These are phyloP conservation scores for Aspergillus texensis DNA, from an alignment of 2,329 filamentous ascomycete genomes.

Conservation along the genomic window DNA sequence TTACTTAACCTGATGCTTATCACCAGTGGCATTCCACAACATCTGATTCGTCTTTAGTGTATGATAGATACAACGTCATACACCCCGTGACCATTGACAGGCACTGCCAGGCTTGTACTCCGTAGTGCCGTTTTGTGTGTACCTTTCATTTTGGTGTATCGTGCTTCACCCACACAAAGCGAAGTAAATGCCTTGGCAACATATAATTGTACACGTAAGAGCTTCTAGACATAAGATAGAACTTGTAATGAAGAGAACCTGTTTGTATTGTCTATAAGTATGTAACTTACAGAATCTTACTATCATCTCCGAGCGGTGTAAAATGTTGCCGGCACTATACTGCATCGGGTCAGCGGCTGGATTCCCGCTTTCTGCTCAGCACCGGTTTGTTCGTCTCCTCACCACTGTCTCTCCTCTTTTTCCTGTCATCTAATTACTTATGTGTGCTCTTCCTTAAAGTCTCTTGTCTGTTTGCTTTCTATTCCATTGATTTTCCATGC, in stretches of 20 bases:
- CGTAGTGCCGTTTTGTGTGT: not conserved
- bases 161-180: not conserved
- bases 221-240: not conserved
- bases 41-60: not conserved
- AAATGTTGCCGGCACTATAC: constrained; percentile 26
- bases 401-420: constrained; percentile 1
- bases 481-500: not conserved
- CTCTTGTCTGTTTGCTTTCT: not conserved
- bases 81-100: too few relatives aligned
- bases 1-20: not conserved
- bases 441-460: not conserved
- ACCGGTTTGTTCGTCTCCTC: constrained; percentile 19
- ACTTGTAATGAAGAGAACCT: not conserved
- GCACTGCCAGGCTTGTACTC: too few relatives aligned
- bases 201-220: not conserved
- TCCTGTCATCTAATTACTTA: constrained; percentile 5
- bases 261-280: not conserved
- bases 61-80: not conserved
- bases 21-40: not conserved
- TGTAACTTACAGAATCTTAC: constrained; percentile 1
- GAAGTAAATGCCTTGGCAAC: not conserved
- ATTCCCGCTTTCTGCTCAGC: constrained; percentile 23
- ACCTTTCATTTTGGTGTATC: not conserved
- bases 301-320: constrained; percentile 13
- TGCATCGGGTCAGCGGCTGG: constrained; percentile 19